Evolutionary conservation across 768 basidiomycete species (phyloP), one percentile per base, ranked within the genome.

Genomic region (Russula vinacea): DNA sequence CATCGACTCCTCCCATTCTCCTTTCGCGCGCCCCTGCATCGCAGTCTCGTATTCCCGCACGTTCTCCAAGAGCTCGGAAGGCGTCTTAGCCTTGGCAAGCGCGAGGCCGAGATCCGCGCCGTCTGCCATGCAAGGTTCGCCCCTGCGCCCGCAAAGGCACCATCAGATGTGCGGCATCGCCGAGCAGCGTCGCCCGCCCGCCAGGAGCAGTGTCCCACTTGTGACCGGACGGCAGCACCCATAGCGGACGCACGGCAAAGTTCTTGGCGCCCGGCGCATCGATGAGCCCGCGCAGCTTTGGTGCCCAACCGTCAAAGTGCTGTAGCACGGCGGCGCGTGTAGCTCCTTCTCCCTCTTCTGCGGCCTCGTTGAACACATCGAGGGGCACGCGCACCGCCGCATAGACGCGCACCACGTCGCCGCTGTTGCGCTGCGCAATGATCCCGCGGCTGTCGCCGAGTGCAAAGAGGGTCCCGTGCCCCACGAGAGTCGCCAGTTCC

Each of bases 81-180:
- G 35, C 50, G 52, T 50, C n/a, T 63, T 42, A 14, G 52, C 54
- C 22, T 62, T 65, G 26, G 60, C 60, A 6, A 67, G 51, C 10
- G 62, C 62, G 2, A 66, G 51, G 16, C 65, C 62, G 13, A 68
- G 62, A 52, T 70, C 67, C 13, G 63, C 56, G 19, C 54, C 74
- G 51, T 75, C 75, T 11, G 66, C 55, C 74, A 76, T 71, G 40
- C 75, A 45, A 72, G 73, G 60, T 79, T 78, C 56, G 72, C 76
- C 10, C 78, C 76, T 22, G 75, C 74, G 4, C 78, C 76, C 0
- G 72, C 73, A 61, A 76, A 77, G 1, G 77, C 1, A 70, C 64
- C 76, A 78, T 76, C 6, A 75, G 64, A 61, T 78, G 77, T 8
- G 76, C 76, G 1, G 77, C 75, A 47, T 78, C 78, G n/a, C 77